Evolutionary conservation across 768 basidiomycete species (phyloP), one percentile per base, ranked within the genome.

Genomic region (Termitomyces sp.): DNA sequence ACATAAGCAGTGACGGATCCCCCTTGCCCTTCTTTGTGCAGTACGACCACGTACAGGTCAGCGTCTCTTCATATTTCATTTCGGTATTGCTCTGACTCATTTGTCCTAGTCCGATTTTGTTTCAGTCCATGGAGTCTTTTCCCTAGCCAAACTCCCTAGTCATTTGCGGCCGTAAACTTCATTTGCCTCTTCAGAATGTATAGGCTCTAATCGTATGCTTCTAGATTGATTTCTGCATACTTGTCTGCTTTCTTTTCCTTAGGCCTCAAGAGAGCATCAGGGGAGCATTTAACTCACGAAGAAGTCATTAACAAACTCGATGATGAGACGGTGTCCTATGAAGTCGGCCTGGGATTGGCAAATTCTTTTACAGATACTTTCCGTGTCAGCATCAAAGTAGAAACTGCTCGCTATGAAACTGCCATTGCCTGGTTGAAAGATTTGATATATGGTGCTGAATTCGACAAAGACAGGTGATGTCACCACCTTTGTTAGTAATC

Each of bases 241-340:
- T 80, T 92, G 31, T 82, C 85, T 32, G 80, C 93, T 1, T 92
- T 99, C 79, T 98, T 97, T 74, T 87, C 92, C 14, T 80, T 98
- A 0, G 94, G 96, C 3, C 82, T 99, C 38, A 83, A 77, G 52
- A 80, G 88, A 37, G 77, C 83, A 45, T 81, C 81, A 57, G 96
- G 96, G 2, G 83, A 87, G 63, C 74, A 76, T 43, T 76, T 98
- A 49, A 78, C 82, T 10, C 92, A 95, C 64, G 97, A 98, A 74
- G 86, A 96, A 59, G 97, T 98, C 32, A 83, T 98, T 63, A 89
- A 96, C 73, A 84, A 85, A 63, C 85, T 99, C 2, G 94, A 97
- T 68, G 83, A 94, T 71, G 89, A 92, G 66, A 98, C 97, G 0
- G 93, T 98, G 31, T 86, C 85, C 2, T 97, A 98, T 70, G 88